phyloP scores from a whole-genome alignment of 495 filamentous ascomycete species.

The Penicillium nucicola region DNA sequence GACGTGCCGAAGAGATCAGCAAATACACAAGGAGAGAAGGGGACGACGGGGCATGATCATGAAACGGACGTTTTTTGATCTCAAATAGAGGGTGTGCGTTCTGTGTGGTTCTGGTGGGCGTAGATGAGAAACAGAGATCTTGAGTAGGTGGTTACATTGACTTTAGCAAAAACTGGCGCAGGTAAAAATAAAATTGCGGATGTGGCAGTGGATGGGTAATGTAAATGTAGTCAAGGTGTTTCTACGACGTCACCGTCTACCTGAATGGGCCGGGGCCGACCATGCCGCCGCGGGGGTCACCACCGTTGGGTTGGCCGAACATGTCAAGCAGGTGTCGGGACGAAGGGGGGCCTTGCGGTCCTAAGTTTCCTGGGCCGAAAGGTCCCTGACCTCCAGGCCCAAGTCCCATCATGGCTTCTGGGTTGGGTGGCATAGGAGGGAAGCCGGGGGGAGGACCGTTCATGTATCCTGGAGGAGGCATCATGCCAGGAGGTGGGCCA shows the following conservation, averaged over 20 bases:
- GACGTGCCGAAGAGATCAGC: constrained; percentile 14
- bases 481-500: constrained; percentile 47
- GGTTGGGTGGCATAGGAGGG: constrained; percentile 43
- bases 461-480: constrained; percentile 51
- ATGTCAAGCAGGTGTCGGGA: constrained; percentile 45
- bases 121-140: constrained; percentile 3
- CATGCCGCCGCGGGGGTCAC: constrained; percentile 40
- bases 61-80: constrained; percentile 12
- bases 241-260: constrained; percentile 6
- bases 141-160: constrained; percentile 4
- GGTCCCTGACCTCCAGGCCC: constrained; percentile 33
- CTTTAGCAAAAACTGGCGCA: constrained; percentile 12
- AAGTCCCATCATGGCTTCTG: constrained; percentile 40
- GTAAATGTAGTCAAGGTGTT: constrained; percentile 1
- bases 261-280: constrained; percentile 41
- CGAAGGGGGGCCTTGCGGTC: constrained; percentile 39
- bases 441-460: constrained; percentile 46
- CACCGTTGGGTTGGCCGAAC: constrained; percentile 41
- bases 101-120: constrained; percentile 6
- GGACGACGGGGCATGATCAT: background rate
- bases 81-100: constrained; percentile 9
- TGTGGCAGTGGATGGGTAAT: background rate
- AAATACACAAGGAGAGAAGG: constrained; percentile 13
- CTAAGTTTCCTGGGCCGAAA: constrained; percentile 37
- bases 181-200: constrained; percentile 7